phyloP scores from a whole-genome alignment of 768 basidiomycete species.

The Hebeloma cylindrosporum region DNA sequence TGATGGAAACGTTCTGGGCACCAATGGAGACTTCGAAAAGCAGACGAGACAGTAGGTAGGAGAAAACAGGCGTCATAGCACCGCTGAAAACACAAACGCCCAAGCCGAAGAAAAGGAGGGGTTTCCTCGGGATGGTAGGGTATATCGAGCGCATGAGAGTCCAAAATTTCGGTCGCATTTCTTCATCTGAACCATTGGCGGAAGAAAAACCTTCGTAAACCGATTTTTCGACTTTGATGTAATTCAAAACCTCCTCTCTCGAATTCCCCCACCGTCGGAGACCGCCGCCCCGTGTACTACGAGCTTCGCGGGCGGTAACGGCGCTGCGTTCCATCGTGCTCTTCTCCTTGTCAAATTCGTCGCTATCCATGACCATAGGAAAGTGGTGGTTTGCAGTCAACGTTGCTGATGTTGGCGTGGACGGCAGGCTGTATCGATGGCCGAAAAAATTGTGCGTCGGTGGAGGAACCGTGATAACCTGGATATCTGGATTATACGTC shows the following conservation, averaged over 20 bases:
- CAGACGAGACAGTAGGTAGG: constrained; percentile 79
- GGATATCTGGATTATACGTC: constrained; percentile 31
- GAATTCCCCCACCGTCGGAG: constrained; percentile 20
- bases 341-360: background rate
- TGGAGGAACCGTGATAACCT: constrained; percentile 14
- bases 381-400: constrained; percentile 14
- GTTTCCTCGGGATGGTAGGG: constrained; percentile 74
- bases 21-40: constrained; percentile 75
- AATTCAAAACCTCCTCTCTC: constrained; percentile 23
- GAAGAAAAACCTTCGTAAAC: constrained; percentile 2
- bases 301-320: constrained; percentile 44
- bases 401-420: constrained; percentile 46
- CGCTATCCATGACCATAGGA: background rate
- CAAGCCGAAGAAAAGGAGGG: constrained; percentile 69
- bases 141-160: constrained; percentile 53
- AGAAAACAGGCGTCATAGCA: constrained; percentile 87
- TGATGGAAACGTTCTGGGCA: constrained; percentile 56
- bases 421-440: constrained; percentile 60
- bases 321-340: constrained; percentile 12
- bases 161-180: constrained; percentile 39
- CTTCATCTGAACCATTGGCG: constrained; percentile 11
- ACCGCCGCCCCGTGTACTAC: constrained; percentile 36
- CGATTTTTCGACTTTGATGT: constrained; percentile 16
- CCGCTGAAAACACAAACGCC: constrained; percentile 70
- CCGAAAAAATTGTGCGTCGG: constrained; percentile 31